Evolutionary conservation across 2,329 filamentous ascomycete genomes (phyloP).

Genomic region (Paecilomyces niveus): DNA sequence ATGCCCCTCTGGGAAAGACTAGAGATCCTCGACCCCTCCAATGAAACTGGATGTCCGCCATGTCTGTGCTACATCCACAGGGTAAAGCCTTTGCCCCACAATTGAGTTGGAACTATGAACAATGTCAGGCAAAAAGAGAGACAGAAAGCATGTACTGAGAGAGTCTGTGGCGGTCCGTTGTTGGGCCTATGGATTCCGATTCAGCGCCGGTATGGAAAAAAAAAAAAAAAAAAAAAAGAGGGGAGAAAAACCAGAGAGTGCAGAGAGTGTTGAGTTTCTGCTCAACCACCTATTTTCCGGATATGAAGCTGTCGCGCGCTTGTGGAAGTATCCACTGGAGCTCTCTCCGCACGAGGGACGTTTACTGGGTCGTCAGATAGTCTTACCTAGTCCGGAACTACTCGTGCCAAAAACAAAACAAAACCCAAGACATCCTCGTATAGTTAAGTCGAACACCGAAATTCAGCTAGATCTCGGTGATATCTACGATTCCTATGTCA

Average conservation of each 20-base stretch:
- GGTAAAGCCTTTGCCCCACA: not conserved
- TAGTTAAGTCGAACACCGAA: not conserved
- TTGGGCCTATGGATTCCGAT: not conserved
- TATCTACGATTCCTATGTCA: not conserved
- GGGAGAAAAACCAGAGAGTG: not conserved
- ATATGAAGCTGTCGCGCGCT: not conserved
- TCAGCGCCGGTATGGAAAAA: not conserved
- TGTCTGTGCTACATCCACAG: not conserved
- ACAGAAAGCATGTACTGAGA: not conserved
- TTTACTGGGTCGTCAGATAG: constrained; percentile 3
- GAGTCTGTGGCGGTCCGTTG: not conserved
- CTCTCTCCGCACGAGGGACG: constrained; percentile 16
- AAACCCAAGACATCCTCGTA: not conserved
- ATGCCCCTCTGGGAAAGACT: not conserved
- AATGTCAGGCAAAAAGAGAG: not conserved
- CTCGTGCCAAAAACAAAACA: not conserved
- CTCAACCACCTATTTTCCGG: not conserved
- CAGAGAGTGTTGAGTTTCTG: not conserved
- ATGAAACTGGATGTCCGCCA: not conserved
- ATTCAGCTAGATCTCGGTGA: not conserved
- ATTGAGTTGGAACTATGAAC: not conserved
- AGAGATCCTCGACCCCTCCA: not conserved
- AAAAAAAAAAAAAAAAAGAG: not conserved
- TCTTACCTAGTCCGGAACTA: not conserved
- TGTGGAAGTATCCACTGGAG: not conserved